Base-by-base conservation (phyloP, 768 basidiomycete species). In the Hygrophorus russula region DNA sequence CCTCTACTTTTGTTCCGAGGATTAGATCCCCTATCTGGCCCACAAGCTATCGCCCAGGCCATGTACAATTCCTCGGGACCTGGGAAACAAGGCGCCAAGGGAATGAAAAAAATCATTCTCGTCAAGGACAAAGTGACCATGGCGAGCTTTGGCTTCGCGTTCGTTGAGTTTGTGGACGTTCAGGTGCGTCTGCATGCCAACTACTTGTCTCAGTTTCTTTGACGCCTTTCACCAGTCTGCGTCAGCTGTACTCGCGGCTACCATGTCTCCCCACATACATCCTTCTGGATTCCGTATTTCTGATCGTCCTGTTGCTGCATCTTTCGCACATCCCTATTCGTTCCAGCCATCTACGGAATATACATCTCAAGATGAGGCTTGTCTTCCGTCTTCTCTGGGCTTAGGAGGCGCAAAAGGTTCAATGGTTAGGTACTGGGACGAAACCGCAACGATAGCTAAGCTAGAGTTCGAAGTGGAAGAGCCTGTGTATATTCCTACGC, bases 271-370 rank as follows among this genome's bases (percentile, higher is more conserved):
- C 2, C 74, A 81, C 49, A 67, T 86, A 10, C 90, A 96, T 59
- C 92, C 94, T 0, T 77, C 79, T n/a, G 94, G 94, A 4, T 97
- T 97, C 63, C 74, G 88, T 6, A 94, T 98, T 37, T 86, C 86
- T 2, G 82, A 88, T 55, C 74, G 79, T 24, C 85, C 91, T 1
- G 85, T 92, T 9, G 92, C 92, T 8, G 81, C 84, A 6, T 94
- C 93, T 11, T 97, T 96, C 59, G 90, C 90, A 36, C 87, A 92
- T 61, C 79, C 85, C 1, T 81, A 87, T 54, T 89, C 92, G 18
- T 96, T 94, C 60, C 81, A 89, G 55, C 82, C 81, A 17, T 70
- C 88, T 17, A 70, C 79, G 15, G 83, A 90, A 50, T 71, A 80
- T 50, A 71, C 83, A 51, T 67, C 76, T 39, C 75, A 81, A 27